Evolutionary conservation across 2,329 filamentous ascomycete genomes (phyloP), one percentile per base, ranked within the genome.

Genomic region (Phialemoniopsis sp.): DNA sequence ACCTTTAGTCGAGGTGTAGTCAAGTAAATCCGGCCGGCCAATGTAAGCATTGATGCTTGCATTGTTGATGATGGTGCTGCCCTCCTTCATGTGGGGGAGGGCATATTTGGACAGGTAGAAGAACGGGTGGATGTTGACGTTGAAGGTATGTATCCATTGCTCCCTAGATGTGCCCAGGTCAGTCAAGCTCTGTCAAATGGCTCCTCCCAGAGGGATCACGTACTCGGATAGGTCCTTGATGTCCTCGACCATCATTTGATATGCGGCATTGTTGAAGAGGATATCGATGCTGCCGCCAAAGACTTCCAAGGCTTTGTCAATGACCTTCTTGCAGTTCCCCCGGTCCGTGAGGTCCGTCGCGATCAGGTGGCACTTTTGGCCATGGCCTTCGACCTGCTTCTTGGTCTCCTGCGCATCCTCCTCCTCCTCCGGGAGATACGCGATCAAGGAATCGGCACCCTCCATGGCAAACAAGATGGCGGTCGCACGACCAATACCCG

Each of bases 31-130:
- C 0, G 83, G 82, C 2, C 86, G 83, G 30, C 87, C 87, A 42
- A 89, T 77, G 63, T 91, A 93, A 18, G 82, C 85, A 58, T 91
- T 91, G 57, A 93, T 82, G 26, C 85, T 89, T 33, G 86, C 82
- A 57, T 88, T 89, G 68, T 91, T 93, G 73, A 94, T 89, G 58
- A 94, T 89, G 18, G 79, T 81, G 40, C 79, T 74, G 29, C 88
- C 87, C n/a, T 62, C 59, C 54, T 78, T 76, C 80, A 93, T 85
- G 61, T 90, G 83, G 1, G 80, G 80, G 10, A 93, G 70, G 12
- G 74, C 64, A 55, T 90, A 88, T 60, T 93, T 93, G 44, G 86
- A 75, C 29, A 91, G 70, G 66, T 82, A 91, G 70, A 89, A 93
- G 67, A 80, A 84, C 4, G 85, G 76, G 60, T 91, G 84, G 53